Percentiles rank a stretch among this genome's conserved stretches.
Conservation (phyloP, 441 rosid genomes). For the Euphorbia corollata region DNA sequence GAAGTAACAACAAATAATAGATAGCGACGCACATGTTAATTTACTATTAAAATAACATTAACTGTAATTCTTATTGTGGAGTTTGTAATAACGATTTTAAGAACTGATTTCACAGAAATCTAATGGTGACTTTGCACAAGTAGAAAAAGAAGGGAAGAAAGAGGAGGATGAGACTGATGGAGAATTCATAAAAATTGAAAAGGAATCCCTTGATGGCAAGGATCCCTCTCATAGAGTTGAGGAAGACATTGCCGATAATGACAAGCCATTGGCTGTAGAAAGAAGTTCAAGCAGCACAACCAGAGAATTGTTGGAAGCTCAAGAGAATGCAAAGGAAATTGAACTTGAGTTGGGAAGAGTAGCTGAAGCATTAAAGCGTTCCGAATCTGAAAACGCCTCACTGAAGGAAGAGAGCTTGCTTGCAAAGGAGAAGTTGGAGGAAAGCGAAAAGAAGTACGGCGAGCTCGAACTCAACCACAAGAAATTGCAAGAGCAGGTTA, state of each 20-base stretch:
- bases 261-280: constrained; percentile 34
- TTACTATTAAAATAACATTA: neutral
- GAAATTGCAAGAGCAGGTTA: constrained; percentile 59
- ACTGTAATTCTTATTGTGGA: neutral
- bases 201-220: constrained; percentile 59
- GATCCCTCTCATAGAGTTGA: constrained; percentile 36
- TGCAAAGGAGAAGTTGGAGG: constrained; percentile 53
- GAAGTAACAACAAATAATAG: neutral
- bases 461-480: constrained; percentile 58
- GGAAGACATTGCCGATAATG: constrained; percentile 24
- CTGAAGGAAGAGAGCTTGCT: constrained; percentile 53
- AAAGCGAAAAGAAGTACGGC: constrained; percentile 44
- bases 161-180: constrained; percentile 86
- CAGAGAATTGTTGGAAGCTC: constrained; percentile 71
- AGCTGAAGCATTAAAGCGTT: constrained; percentile 52
- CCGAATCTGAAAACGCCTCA: constrained; percentile 56
- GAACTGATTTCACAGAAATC: constrained; percentile 28
- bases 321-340: constrained; percentile 67
- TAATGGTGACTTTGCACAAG: constrained; percentile 40
- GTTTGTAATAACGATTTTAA: neutral
- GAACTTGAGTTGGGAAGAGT: constrained; percentile 74
- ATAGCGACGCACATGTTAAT: neutral
- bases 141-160: constrained; percentile 44
- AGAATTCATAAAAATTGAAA: constrained; percentile 92
- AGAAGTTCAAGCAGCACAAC: constrained; percentile 50